Base-by-base conservation (phyloP, 2,329 filamentous ascomycete genomes). In the Colletotrichum abscissum region DNA sequence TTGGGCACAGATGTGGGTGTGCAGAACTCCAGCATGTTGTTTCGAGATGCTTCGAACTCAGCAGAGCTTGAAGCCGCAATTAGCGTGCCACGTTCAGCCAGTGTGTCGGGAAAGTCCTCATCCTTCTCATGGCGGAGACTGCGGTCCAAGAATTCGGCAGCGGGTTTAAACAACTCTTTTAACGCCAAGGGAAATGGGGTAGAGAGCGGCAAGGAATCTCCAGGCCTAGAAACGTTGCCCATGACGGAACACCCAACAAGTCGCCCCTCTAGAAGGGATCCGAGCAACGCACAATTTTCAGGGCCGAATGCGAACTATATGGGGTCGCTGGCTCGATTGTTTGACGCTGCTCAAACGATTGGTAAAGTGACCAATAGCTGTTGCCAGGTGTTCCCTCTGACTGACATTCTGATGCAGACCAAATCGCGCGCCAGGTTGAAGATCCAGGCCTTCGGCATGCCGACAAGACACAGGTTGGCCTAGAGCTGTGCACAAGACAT, bases 381-480 rank as follows among this genome's bases (percentile, higher is more conserved):
- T 57, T 54, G 30, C 30, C 46, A 24, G 16, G 26, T 16, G 11
- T 33, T 54, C 6, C n/a, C 8, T 9, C 11, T 22, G 16, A 49
- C 14, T 38, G 16, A 38, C 9, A 42, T 28, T 35, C 4, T 42
- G 30, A 16, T 63, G 52, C 78, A 97, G 95, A 98, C 87, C 94
- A 97, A 90, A 96, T 98, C 82, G 95, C 95, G 66, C 93, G 96
- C 76, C 96, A 98, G 86, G 95, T 98, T 59, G 96, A 98, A 81
- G 96, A 98, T 80, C 96, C 96, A 6, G 96, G 96, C 11, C 89
- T 98, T 67, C 94, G 94, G 77, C 94, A 97, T 83, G 95, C 95
- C 22, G 96, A 95, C 77, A 95, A 95, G 79, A 98, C 97, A 9
- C 95, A 98, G 80, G 95, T 99, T 66, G 97, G 97, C 11, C 90